Percentiles rank a stretch among this genome's conserved stretches.
Conservation (phyloP, 257 asterid species). For the Solanum pinnatisectum region DNA sequence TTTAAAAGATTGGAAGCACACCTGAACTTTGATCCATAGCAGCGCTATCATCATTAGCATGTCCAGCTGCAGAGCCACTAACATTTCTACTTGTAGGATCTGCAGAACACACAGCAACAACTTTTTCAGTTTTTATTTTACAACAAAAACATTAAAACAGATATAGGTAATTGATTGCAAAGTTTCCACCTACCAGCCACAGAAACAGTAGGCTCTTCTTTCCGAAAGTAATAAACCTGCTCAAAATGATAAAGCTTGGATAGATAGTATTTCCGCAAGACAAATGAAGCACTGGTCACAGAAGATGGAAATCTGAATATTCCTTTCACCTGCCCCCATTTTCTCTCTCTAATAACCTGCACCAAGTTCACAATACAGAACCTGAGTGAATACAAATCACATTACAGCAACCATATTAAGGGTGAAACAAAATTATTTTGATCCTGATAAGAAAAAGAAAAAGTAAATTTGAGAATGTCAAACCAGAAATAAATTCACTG, state of each 20-base stretch:
- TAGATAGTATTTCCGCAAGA: constrained; percentile 67
- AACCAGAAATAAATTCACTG: not conserved
- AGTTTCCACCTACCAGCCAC: constrained; percentile 29
- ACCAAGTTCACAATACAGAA: constrained; percentile 6
- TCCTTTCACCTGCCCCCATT: constrained; percentile 79
- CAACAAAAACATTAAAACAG: not conserved
- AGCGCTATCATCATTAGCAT: constrained; percentile 31
- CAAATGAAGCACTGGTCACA: constrained; percentile 75
- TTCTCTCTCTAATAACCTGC: constrained; percentile 78
- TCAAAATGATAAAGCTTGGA: constrained; percentile 88
- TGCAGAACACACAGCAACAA: constrained; percentile 8
- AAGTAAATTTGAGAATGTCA: not conserved
- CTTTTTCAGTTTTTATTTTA: not conserved
- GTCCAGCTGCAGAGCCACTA: constrained; percentile 24
- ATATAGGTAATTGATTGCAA: not conserved
- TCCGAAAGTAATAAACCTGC: constrained; percentile 86
- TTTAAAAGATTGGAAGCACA: constrained; percentile 8
- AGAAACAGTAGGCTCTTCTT: constrained; percentile 43
- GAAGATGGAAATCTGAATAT: constrained; percentile 78
- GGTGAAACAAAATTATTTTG: not conserved
- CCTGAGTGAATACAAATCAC: not conserved
- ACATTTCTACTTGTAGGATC: constrained; percentile 26
- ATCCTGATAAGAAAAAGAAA: not conserved
- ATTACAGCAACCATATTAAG: not conserved
- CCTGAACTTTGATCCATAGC: constrained; percentile 44